Base-by-base conservation (phyloP, 495 filamentous ascomycete genomes). In the Tuber indicum region DNA sequence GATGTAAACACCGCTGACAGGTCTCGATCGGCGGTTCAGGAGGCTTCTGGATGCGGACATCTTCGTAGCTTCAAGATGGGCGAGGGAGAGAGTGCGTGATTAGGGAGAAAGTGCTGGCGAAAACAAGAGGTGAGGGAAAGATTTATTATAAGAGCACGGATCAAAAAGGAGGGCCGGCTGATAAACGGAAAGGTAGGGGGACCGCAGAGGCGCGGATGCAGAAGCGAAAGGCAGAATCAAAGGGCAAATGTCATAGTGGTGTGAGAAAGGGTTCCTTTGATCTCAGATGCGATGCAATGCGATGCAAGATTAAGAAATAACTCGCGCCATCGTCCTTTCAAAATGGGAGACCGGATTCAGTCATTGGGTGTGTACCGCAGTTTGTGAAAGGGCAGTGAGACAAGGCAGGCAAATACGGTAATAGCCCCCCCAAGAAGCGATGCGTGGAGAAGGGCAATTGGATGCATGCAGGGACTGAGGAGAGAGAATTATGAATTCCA, bases 121-220 rank as follows among this genome's bases (percentile, higher is more conserved):
- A 46, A 72, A 52, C 77, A 80, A 74, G 76, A 77, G 79, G 75
- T 36, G 78, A n/a, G 78, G 77, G 78, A 71, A 77, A 42, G 77
- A 74, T 49, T 78, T 76, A 78, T 78, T 72, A 71, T 74, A 76
- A 80, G 79, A 80, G 77, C 78, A 78, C 77, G 76, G 77, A 74
- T 71, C 77, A 49, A 66, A 79, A 79, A 75, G 76, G 46, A 79
- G 75, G 72, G 42, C 41, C 70, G 73, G 72, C 76, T 52, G 62
- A 77, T 80, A 80, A 76, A 70, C 74, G 45, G 58, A 19, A 66
- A 36, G 58, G 58, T 8, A 66, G 58, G 26, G 58, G 26, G 32
- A 26, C 58, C 17, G 58, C 58, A 66, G 58, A 66, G 26, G 58
- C 5, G 58, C 58, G 58, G 58, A 66, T 36, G 58, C 58, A 66